These are phyloP conservation scores for Protoeuglena noctilucae DNA, from an alignment of 139 green algal genomes.

Conservation along the genomic window DNA sequence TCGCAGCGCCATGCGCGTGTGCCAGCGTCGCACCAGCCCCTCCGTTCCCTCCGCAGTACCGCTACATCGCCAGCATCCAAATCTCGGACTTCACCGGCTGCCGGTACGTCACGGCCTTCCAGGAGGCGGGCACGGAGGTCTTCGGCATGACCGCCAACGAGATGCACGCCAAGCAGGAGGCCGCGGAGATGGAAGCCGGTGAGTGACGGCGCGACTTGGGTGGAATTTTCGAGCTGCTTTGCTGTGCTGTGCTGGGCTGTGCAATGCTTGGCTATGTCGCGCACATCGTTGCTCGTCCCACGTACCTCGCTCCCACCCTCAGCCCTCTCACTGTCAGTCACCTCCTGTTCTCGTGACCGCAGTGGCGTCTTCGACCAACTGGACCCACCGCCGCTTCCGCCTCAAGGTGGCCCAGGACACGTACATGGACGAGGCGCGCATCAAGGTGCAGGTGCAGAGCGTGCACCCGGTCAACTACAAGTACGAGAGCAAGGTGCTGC, in stretches of 20 bases:
- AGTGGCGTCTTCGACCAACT: too few species aligned
- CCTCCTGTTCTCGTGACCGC: too few species aligned
- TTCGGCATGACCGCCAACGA: conserved; percentile 17
- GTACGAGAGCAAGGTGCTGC: conserved; percentile 1
- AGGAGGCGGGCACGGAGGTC: conserved; percentile 23
- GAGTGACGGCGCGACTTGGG: not conserved
- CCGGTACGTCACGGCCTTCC: conserved; percentile 38
- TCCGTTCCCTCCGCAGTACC: conserved; percentile 1
- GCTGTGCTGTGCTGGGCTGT: too few species aligned
- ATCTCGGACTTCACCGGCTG: conserved; percentile 34
- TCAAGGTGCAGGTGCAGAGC: conserved; percentile 39
- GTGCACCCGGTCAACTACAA: conserved; percentile 15
- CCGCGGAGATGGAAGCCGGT: not conserved
- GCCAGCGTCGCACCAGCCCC: conserved; percentile 24
- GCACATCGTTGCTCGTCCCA: too few species aligned
- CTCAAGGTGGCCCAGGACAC: conserved; percentile 65
- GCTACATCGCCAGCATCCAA: conserved; percentile 19
- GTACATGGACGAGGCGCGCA: conserved; percentile 71
- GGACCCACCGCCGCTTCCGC: too few species aligned
- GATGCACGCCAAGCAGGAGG: not conserved
- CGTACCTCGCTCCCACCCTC: too few species aligned
- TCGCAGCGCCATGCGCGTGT: conserved; percentile 14
- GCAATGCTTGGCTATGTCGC: too few species aligned
- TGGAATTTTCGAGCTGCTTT: too few species aligned
- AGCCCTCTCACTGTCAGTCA: too few species aligned